Base-by-base conservation (phyloP, 371 early-diverging fungal species). In the Lichtheimia ornata region DNA sequence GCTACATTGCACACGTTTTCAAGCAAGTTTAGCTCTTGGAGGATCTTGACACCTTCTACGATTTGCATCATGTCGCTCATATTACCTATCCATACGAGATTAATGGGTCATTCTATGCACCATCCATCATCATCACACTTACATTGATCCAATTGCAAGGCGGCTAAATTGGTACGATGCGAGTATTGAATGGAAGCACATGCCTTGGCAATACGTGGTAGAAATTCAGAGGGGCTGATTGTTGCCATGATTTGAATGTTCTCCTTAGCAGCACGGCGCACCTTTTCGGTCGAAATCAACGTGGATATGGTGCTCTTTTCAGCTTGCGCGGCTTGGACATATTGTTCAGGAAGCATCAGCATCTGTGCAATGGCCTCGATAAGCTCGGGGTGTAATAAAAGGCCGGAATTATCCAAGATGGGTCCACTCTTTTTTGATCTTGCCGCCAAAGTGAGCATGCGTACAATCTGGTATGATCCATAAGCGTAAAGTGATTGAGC, bases 71-170 rank as follows among this genome's bases (percentile, higher is more conserved):
- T 66, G n/a, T 69, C 58, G 12, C 61, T 65, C n/a, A 69, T 45
- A 6, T 54, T 42, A 47, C 50, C 70, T 70, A 47, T 27, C 15
- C 27, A 20, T n/a, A 7, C 2, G 12, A 44, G 11, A 2, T 17
- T 11, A 22, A 49, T 20, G 28, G 28, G 25, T 15, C 5, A 56
- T 53, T 0, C 14, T 14, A 9, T 11, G 24, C 3, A 2, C 25
- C 30, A 12, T 25, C 25, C 3, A 15, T 40, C 3, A 15, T 18
- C 28, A 27, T 20, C 13, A 14, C 7, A 28, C 15, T 28, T 65
- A 83, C 84, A 77, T 70, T 67, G 66, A 41, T 62, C 45, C 18
- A 58, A 50, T 11, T 57, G 58, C 58, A 73, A 41, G 27, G 67
- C 60, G 11, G 72, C 63, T 17, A 84, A 58, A 60, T 77, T 77